Base-by-base conservation (phyloP, 192 early-diverging fungal species). In the Gonapodya sp. region DNA sequence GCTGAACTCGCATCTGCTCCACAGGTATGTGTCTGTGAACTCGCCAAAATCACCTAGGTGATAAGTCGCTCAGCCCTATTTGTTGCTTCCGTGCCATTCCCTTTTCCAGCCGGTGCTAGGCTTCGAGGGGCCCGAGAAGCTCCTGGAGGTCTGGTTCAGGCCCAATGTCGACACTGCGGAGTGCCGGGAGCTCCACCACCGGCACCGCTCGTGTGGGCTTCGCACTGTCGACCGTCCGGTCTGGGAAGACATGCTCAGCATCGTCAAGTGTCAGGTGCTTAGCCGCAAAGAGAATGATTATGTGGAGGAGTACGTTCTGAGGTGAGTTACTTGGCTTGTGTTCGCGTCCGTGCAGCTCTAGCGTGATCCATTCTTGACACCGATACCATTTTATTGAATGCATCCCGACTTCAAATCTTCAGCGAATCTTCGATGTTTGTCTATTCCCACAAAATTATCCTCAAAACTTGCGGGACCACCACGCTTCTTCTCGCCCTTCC, bases 401-500 rank as follows among this genome's bases (percentile, higher is more conserved):
- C 18, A 35, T 79, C 35, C 31, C 16, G 33, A 37, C 34, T 73
- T 35, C 35, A 34, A 16, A 31, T 73, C 0, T 36, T 31, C 80
- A 89, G 95, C 86, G 97, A 99, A 88, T 96, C 95, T 18, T 96
- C 96, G 73, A 94, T 99, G 91, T 99, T 99, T 86, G 95, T 99
- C 24, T 97, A 96, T 84, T 91, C 93, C n/a, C 93, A 97, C 89
- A 94, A 95, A 81, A 81, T 99, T 35, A 94, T 99, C 73, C 87
- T 99, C 80, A 99, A 99, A 88, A 99, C 97, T 16, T 99, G 97
- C 86, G 97, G 97, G 30, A 97, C 97, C 14, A 99, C 97, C 30
- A 97, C 95, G 8, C 87, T 99, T 34, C 85, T 99, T 84, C 88
- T 93, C 81, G 94, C 97, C 35, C 84, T 99, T 77, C 94, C 95